Conservation (phyloP, 2,329 filamentous ascomycete genomes). For the Fusarium goolgardi region DNA sequence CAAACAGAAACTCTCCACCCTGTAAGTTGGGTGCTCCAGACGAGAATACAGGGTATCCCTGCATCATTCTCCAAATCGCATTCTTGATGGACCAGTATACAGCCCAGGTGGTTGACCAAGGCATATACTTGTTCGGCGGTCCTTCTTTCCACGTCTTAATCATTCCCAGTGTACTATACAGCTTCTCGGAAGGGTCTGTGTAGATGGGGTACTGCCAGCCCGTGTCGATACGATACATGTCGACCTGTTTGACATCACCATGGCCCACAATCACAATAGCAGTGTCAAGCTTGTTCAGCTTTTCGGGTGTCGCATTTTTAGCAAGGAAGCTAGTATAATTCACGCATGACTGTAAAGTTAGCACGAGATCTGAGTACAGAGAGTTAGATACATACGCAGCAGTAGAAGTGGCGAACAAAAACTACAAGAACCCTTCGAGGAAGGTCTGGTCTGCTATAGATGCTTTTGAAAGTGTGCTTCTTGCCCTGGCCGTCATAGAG, state of each 20-base stretch:
- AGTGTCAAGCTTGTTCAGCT: slow-evolving; percentile 14
- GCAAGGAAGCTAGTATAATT: slow-evolving; percentile 23
- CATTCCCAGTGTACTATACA: slow-evolving; percentile 28
- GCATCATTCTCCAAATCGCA: not conserved
- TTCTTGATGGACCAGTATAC: not conserved
- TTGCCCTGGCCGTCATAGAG: slow-evolving; percentile 13
- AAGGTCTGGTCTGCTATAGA: slow-evolving; percentile 7
- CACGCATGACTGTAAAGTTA: slow-evolving; percentile 17
- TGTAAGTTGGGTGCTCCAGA: slow-evolving; percentile 19
- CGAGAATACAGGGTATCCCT: slow-evolving; percentile 5
- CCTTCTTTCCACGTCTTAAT: slow-evolving; percentile 18
- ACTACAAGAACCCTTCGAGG: slow-evolving; percentile 21
- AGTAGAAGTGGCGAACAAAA: slow-evolving; percentile 35
- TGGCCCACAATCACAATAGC: slow-evolving; percentile 24
- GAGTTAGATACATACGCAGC: not conserved
- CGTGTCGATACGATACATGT: slow-evolving; percentile 27
- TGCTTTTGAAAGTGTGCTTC: slow-evolving; percentile 25
- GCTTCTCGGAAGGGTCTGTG: slow-evolving; percentile 18
- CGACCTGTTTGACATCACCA: slow-evolving; percentile 2
- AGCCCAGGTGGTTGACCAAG: not conserved
- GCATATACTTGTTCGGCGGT: slow-evolving; percentile 8
- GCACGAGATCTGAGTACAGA: fast-evolving
- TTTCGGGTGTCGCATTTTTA: slow-evolving; percentile 20
- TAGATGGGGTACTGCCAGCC: slow-evolving; percentile 32
- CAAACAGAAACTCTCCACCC: slow-evolving; percentile 33